Percentiles rank a stretch among this genome's conserved stretches.
Conservation (phyloP, 2,329 filamentous ascomycete genomes). For the Blastomyces gilchristii region DNA sequence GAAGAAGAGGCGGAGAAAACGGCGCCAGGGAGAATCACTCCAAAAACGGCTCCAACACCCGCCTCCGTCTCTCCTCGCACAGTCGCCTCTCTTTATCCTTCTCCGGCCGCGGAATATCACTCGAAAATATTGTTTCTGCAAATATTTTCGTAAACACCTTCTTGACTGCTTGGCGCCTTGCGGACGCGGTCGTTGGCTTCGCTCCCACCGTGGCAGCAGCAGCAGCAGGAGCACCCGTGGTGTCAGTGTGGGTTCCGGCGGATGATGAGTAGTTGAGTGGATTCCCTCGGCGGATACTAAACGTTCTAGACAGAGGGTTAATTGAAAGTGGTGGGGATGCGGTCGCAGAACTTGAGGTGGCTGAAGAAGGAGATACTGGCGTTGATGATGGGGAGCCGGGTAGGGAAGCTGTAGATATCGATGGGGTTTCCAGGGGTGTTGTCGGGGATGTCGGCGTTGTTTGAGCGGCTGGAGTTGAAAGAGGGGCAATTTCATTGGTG, state of each 20-base stretch:
- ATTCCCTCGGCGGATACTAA: constrained; percentile 10
- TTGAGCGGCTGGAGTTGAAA: constrained; percentile 16
- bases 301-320: constrained; percentile 8
- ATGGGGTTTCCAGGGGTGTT: constrained; percentile 20
- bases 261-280: constrained; percentile 8
- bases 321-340: constrained; percentile 7
- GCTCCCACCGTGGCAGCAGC: constrained; percentile 10
- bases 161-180: constrained; percentile 51
- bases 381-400: constrained; percentile 25
- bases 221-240: constrained; percentile 23
- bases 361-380: constrained; percentile 18
- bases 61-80: constrained; percentile 54
- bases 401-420: constrained; percentile 16
- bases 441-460: constrained; percentile 17
- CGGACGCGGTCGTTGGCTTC: constrained; percentile 31
- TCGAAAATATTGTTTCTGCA: constrained; percentile 51
- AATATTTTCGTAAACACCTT: constrained; percentile 56
- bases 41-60: constrained; percentile 62
- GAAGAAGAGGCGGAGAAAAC: background rate
- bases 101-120: constrained; percentile 26
- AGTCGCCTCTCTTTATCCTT: constrained; percentile 51
- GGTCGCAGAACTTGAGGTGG: background rate
- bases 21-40: background rate
- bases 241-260: constrained; percentile 6
- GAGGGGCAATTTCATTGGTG: constrained; percentile 43